Conservation (phyloP, 1,139 yeast genomes). For the Hyphopichia wangnamkhiaoensis region DNA sequence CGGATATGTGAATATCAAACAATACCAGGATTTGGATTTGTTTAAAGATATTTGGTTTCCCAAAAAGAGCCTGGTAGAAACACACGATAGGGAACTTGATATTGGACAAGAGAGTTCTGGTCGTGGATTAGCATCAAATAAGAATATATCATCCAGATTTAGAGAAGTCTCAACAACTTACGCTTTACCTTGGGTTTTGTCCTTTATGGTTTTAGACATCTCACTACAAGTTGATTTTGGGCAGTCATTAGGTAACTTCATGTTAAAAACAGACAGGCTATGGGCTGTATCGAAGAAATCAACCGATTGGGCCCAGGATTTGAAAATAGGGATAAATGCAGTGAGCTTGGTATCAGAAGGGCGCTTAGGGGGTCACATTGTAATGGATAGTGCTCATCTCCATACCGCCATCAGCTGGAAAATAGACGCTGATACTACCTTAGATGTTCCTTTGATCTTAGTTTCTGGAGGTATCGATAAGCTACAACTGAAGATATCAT, state of each 20-base stretch:
- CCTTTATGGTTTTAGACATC: constrained; percentile 55
- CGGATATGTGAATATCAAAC: constrained; percentile 75
- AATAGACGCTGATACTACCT: constrained; percentile 35
- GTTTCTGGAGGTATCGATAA: constrained; percentile 58
- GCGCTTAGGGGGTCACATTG: constrained; percentile 72
- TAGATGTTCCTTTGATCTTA: constrained; percentile 68
- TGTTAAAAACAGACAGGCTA: constrained; percentile 53
- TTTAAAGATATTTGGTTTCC: constrained; percentile 88
- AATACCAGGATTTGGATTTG: constrained; percentile 79
- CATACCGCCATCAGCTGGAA: constrained; percentile 78
- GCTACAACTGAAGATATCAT: constrained; percentile 61
- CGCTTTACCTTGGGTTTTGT: constrained; percentile 76
- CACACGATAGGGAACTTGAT: background rate
- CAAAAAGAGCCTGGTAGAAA: constrained; percentile 11
- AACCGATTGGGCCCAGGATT: constrained; percentile 70
- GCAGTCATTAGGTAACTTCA: constrained; percentile 72
- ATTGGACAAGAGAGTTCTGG: background rate
- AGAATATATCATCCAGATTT: constrained; percentile 52
- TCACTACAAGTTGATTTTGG: constrained; percentile 73
- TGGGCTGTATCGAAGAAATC: constrained; percentile 75
- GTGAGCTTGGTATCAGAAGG: constrained; percentile 66
- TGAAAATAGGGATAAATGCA: constrained; percentile 60
- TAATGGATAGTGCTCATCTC: constrained; percentile 49
- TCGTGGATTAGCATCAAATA: constrained; percentile 29
- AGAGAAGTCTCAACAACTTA: constrained; percentile 63